Conservation (phyloP, 768 basidiomycete genomes). For the Xanthoconium stramineum region DNA sequence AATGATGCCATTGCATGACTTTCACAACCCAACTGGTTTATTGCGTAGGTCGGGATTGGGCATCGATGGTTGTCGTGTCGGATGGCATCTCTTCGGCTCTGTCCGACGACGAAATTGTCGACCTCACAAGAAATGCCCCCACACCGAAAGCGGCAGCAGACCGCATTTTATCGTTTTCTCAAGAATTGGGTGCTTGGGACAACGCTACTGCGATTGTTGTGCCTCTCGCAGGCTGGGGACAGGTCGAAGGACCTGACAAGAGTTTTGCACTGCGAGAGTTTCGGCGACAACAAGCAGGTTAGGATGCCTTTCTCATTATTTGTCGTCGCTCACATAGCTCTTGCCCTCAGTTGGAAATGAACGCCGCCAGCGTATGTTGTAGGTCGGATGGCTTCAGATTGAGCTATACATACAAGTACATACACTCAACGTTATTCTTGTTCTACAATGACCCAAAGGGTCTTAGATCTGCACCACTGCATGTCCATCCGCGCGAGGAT, state of each 20-base stretch:
- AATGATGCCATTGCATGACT: background rate
- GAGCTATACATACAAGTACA: background rate
- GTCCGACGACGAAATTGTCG: slow-evolving; percentile 92
- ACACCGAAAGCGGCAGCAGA: slow-evolving; percentile 82
- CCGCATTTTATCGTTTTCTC: slow-evolving; percentile 78
- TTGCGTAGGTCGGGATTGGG: slow-evolving; percentile 72
- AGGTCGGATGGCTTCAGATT: slow-evolving; percentile 7
- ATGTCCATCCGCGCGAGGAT: slow-evolving; percentile 85
- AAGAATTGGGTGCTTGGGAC: slow-evolving; percentile 81
- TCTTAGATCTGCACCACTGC: slow-evolving; percentile 78
- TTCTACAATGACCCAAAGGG: background rate
- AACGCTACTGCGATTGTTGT: slow-evolving; percentile 91
- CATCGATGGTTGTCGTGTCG: slow-evolving; percentile 85
- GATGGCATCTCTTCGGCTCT: slow-evolving; percentile 91
- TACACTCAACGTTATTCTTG: slow-evolving; percentile 1
- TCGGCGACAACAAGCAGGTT: slow-evolving; percentile 62
- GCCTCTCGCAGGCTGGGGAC: slow-evolving; percentile 91
- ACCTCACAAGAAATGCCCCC: slow-evolving; percentile 70
- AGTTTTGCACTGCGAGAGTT: slow-evolving; percentile 85
- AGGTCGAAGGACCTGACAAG: slow-evolving; percentile 71
- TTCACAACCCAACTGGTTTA: background rate
- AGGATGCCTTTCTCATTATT: slow-evolving; percentile 10
- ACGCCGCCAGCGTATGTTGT: slow-evolving; percentile 62
- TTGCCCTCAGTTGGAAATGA: slow-evolving; percentile 52
- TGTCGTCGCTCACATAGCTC: slow-evolving; percentile 1